phyloP scores from a whole-genome alignment of 352 stramenopile species.

The Phytophthora sp. region DNA sequence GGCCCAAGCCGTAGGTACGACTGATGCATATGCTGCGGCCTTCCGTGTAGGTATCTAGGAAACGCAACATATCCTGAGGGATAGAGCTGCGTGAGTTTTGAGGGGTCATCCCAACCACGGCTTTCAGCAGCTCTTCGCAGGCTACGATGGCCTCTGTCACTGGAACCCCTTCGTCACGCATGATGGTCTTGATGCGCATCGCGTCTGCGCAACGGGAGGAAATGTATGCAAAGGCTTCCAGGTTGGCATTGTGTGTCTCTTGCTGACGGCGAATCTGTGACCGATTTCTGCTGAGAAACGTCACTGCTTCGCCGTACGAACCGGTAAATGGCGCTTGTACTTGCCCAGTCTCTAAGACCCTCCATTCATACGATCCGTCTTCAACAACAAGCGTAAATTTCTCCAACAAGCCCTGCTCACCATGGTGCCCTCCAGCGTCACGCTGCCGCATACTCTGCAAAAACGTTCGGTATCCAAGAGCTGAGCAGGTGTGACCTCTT shows the following conservation, averaged over 20 bases:
- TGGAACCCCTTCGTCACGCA: slow-evolving; percentile 36
- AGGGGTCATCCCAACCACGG: slow-evolving; percentile 33
- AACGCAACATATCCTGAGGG: slow-evolving; percentile 30
- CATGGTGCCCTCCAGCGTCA: neutral
- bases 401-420: slow-evolving; percentile 39
- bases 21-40: slow-evolving; percentile 38
- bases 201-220: slow-evolving; percentile 36
- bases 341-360: slow-evolving; percentile 47
- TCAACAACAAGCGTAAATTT: slow-evolving; percentile 52
- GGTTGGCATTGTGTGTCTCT: slow-evolving; percentile 26
- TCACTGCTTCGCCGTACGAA: slow-evolving; percentile 29
- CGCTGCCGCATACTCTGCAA: slow-evolving; percentile 44
- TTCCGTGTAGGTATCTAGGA: slow-evolving; percentile 36
- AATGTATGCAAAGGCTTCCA: slow-evolving; percentile 46
- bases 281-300: slow-evolving; percentile 31
- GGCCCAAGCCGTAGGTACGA: slow-evolving; percentile 44
- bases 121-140: slow-evolving; percentile 38
- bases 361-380: slow-evolving; percentile 42
- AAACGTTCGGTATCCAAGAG: slow-evolving; percentile 58
- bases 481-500: slow-evolving; percentile 56
- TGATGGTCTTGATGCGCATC: slow-evolving; percentile 44
- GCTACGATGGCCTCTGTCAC: slow-evolving; percentile 38
- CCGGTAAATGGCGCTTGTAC: slow-evolving; percentile 42
- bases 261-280: slow-evolving; percentile 35
- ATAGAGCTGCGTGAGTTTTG: slow-evolving; percentile 21